phyloP scores from a whole-genome alignment of 345 rosid species.

The Triadica sebifera region DNA sequence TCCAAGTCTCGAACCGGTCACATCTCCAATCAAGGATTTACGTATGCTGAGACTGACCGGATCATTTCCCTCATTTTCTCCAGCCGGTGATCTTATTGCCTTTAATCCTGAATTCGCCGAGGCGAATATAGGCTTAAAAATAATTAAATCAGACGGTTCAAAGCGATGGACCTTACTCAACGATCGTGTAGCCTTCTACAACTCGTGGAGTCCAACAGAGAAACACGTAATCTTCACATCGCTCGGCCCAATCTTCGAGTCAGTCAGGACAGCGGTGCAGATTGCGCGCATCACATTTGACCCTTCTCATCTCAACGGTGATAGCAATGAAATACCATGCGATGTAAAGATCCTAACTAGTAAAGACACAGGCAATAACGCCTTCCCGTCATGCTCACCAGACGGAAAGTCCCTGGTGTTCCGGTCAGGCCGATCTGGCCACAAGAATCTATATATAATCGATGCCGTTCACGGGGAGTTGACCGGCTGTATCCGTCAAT shows the following conservation, averaged over 20 bases:
- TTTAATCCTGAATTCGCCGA: slow-evolving; percentile 42
- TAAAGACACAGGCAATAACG: slow-evolving; percentile 81
- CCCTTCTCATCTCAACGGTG: slow-evolving; percentile 35
- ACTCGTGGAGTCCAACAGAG: slow-evolving; percentile 82
- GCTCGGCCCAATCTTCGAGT: slow-evolving; percentile 66
- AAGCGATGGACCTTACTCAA: slow-evolving; percentile 68
- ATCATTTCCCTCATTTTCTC: slow-evolving; percentile 63
- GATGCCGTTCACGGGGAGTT: slow-evolving; percentile 68
- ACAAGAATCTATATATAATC: slow-evolving; percentile 62
- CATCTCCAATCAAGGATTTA: slow-evolving; percentile 51
- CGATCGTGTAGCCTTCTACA: slow-evolving; percentile 64
- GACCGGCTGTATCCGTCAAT: slow-evolving; percentile 43
- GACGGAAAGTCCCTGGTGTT: slow-evolving; percentile 76
- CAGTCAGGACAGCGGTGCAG: slow-evolving; percentile 54
- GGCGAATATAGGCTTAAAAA: slow-evolving; percentile 41
- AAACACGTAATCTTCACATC: slow-evolving; percentile 67
- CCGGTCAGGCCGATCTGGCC: slow-evolving; percentile 71
- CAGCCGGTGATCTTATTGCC: slow-evolving; percentile 56
- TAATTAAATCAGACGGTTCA: slow-evolving; percentile 71
- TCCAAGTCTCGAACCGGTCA: slow-evolving; percentile 64
- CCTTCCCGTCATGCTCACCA: slow-evolving; percentile 82
- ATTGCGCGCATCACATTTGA: slow-evolving; percentile 70
- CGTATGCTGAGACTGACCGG: slow-evolving; percentile 67
- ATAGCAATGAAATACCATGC: slow-evolving; percentile 43
- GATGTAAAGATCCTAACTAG: slow-evolving; percentile 64